These are phyloP conservation scores for Athelia psychrophila DNA, from an alignment of 1,284 basidiomycete genomes.

Conservation along the genomic window DNA sequence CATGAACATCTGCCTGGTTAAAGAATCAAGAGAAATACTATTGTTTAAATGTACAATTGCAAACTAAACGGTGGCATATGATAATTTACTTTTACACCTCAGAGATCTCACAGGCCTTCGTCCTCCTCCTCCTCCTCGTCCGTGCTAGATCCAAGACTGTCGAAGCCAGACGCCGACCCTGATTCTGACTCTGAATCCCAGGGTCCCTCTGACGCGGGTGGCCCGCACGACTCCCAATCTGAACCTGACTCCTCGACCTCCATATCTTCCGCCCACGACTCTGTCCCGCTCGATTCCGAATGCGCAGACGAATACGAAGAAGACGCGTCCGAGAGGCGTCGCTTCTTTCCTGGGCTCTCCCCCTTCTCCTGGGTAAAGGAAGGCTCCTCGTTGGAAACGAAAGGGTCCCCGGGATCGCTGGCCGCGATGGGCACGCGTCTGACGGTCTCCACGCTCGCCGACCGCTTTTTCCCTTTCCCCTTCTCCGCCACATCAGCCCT, in stretches of 20 bases:
- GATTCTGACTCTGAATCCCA: too few relatives aligned
- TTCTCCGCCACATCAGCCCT: too few relatives aligned
- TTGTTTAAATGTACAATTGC: too few relatives aligned
- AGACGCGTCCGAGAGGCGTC: background rate
- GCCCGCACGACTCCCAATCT: too few relatives aligned
- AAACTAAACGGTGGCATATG: too few relatives aligned
- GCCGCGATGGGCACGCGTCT: too few relatives aligned
- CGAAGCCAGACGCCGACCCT: too few relatives aligned
- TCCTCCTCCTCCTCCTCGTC: background rate
- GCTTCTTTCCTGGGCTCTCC: background rate
- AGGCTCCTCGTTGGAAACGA: background rate
- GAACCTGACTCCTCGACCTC: background rate
- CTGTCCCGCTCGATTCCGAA: background rate
- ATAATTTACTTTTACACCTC: background rate
- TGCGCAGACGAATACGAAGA: background rate
- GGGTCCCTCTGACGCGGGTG: too few relatives aligned
- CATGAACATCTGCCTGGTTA: too few relatives aligned
- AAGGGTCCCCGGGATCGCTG: too few relatives aligned
- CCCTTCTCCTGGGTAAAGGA: background rate
- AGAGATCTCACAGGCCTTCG: background rate
- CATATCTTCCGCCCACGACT: background rate
- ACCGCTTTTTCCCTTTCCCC: constrained; percentile 16
- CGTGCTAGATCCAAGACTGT: too few relatives aligned
- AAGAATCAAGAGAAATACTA: too few relatives aligned
- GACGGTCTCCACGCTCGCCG: constrained; percentile 30